Evolutionary conservation across 1,139 yeast species (phyloP).

Genomic region (Zygoascus hellenicus): DNA sequence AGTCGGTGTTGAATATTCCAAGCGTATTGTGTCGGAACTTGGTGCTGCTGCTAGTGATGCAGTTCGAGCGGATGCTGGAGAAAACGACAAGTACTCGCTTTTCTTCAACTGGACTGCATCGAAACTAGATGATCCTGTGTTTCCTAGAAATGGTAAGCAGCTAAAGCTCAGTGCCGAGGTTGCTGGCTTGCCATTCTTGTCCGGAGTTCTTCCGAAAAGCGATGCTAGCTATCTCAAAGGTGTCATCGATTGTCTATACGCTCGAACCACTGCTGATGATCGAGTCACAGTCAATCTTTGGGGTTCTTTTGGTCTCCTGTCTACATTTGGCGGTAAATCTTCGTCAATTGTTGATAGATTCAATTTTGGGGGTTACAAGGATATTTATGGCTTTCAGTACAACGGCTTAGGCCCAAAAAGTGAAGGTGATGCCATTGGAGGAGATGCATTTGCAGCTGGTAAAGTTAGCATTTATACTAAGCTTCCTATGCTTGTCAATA

Average conservation of each 20-base stretch:
- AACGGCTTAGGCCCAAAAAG: constrained; percentile 87
- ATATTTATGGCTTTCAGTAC: constrained; percentile 65
- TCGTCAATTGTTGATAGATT: constrained; percentile 41
- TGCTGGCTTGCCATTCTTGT: constrained; percentile 35
- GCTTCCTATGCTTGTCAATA: constrained; percentile 46
- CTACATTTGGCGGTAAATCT: constrained; percentile 10
- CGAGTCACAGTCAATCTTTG: constrained; percentile 18
- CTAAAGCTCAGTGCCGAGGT: constrained; percentile 54
- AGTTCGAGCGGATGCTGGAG: constrained; percentile 36
- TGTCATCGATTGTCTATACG: constrained; percentile 29
- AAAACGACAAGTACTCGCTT: constrained; percentile 33
- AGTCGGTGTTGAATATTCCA: constrained; percentile 55
- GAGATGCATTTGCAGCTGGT: constrained; percentile 71
- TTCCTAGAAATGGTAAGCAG: constrained; percentile 47
- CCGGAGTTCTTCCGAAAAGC: constrained; percentile 20
- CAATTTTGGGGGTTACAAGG: constrained; percentile 79
- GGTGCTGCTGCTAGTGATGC: constrained; percentile 38
- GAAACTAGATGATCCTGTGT: constrained; percentile 28
- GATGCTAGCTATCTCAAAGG: constrained; percentile 34
- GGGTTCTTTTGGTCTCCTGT: constrained; percentile 20
- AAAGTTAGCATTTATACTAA: constrained; percentile 52
- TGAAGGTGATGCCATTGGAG: constrained; percentile 56
- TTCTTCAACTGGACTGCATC: constrained; percentile 31
- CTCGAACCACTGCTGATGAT: constrained; percentile 19
- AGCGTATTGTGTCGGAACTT: constrained; percentile 29